Base-by-base conservation (phyloP, 371 early-diverging fungal genomes). In the Umbelopsis sp. region DNA sequence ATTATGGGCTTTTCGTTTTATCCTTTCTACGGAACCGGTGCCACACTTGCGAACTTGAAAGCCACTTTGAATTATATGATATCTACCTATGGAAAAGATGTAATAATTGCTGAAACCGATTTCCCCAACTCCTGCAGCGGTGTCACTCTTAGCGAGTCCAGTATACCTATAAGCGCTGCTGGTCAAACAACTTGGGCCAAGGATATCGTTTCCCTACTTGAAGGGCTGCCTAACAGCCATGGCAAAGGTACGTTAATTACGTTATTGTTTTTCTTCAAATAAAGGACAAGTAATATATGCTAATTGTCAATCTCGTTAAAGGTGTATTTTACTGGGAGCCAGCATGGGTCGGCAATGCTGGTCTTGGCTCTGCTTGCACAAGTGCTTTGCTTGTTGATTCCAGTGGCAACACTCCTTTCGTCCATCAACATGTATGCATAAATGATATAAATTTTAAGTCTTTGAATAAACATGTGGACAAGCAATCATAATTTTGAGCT, bases 271-370 rank as follows among this genome's bases (percentile, higher is more conserved):
- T 51, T 22, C 20, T 4, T 51, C 24, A 14, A 50, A 51, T 51
- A 25, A 7, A 25, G 24, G 24, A 0, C 0, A 51, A 51, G 22
- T 1, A 51, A 20, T 9, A 51, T 51, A 51, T 51, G 9, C 50
- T 50, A 25, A 25, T 24, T 20, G 9, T 25, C 52, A 22, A 25
- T 14, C 24, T 6, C 52, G 24, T 4, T 9, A 51, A 38, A 57
- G 57, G 57, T 14, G 57, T 57, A 35, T 57, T 57, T 37, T 57
- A 57, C n/a, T 57, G 57, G 57, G 57, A 57, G n/a, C 57, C 57
- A 35, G 57, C 32, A 35, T 57, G 57, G 57, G 57, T 57, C 6
- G 57, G 57, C 14, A 57, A 57, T 57, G 57, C 57, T 35, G 57
- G 57, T 6, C 57, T 57, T 35, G 57, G 57, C 2, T 57, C 57